phyloP scores from a whole-genome alignment of 371 early-diverging fungal genomes.

The Lichtheimia hyalospora region DNA sequence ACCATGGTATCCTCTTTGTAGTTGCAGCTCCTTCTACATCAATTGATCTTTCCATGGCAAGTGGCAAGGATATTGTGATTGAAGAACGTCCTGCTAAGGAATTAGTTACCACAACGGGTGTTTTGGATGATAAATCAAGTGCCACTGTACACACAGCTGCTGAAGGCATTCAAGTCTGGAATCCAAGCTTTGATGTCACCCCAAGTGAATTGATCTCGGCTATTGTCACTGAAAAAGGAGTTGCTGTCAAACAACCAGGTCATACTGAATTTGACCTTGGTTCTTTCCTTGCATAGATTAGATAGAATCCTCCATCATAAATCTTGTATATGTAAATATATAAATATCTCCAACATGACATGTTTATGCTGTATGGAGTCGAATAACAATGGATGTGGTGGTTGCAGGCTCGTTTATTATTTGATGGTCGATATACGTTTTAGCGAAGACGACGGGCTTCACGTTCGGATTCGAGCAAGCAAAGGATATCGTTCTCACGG shows the following conservation, averaged over 20 bases:
- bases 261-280: slow-evolving; percentile 59
- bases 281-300: slow-evolving; percentile 33
- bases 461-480: slow-evolving; percentile 98
- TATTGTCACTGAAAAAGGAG: slow-evolving; percentile 94
- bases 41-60: slow-evolving; percentile 73
- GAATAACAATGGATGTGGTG: too few species aligned
- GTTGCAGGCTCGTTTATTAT: not conserved
- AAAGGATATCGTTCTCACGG: slow-evolving; percentile 94
- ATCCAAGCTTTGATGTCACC: slow-evolving; percentile 96
- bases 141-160: slow-evolving; percentile 83
- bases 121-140: slow-evolving; percentile 31
- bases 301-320: not conserved
- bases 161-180: slow-evolving; percentile 86
- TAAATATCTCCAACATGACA: not conserved
- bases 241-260: slow-evolving; percentile 66
- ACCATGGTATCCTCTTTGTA: slow-evolving; percentile 87
- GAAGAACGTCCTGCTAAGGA: slow-evolving; percentile 85
- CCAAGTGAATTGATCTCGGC: slow-evolving; percentile 85
- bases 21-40: slow-evolving; percentile 96
- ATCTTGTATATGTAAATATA: too few species aligned
- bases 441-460: slow-evolving; percentile 98
- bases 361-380: not conserved
- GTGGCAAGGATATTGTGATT: slow-evolving; percentile 81
- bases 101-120: slow-evolving; percentile 72
- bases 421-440: slow-evolving; percentile 21